Evolutionary conservation across 129 eudicot genomes (phyloP), one percentile per base, ranked within the genome.

Genomic region (Silybum marianum): DNA sequence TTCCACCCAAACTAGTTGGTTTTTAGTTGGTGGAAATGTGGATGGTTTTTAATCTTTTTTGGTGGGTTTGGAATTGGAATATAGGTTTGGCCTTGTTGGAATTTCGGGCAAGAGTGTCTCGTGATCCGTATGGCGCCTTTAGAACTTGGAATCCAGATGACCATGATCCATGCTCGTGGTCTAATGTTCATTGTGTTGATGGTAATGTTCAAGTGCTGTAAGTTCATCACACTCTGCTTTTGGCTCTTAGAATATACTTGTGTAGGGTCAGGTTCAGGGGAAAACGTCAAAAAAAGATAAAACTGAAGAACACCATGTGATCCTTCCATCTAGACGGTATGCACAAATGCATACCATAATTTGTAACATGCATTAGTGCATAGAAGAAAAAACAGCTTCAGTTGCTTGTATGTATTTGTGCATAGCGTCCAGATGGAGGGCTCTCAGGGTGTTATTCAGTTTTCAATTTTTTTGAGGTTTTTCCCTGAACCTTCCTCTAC

Each of bases 151-250:
- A 93, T 83, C 80, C 90, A 2, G 13, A 71, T 75, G 89, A 96
- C 63, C 69, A 38, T 69, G 86, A 87, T 70, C 97, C 97, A 21
- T 96, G 99, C 84, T 74, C 48, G 79, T 96, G 99, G 99, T 84
- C 84, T 12, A 91, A 90, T 75, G 95, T 96, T 77, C 87, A 81
- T n/a, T 96, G 99, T 89, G 84, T 89, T 23, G 90, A 91, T 73
- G 87, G 90, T 77, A 84, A 88, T 89, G 98, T 96, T 86, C 86
- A 88, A 67, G 85, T 84, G 84, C 65, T 96, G 99, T 96, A 91
- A 93, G 99, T 93, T 39, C 78, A 36, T 63, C 72, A 14, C 79
- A 78, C 86, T 82, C 25, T 80, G 2, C 32, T 38, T 81, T 75
- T 78, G 30, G 48, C 54, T 83, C 28, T 60, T 54, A 68, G 23